Percentiles rank a stretch among this genome's conserved stretches.
Evolutionary conservation across 2,329 filamentous ascomycete species (phyloP).

Genomic region (Claviceps quebecensis): DNA sequence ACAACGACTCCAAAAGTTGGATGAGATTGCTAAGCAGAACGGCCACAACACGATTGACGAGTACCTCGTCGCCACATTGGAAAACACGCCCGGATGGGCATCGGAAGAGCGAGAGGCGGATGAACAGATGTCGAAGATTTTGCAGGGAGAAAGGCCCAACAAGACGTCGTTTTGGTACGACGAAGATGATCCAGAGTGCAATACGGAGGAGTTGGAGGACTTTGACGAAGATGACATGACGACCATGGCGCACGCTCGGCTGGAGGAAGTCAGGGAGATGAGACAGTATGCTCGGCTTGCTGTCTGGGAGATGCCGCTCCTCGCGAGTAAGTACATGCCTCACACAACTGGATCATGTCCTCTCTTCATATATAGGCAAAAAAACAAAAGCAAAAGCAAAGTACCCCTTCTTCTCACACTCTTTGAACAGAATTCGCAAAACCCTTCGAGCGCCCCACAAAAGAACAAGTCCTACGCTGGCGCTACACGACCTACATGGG

Average conservation of each 20-base stretch:
- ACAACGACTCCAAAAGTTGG: constrained; percentile 19
- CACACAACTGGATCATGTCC: not conserved
- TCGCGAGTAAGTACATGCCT: constrained; percentile 53
- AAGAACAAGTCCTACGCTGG: constrained; percentile 67
- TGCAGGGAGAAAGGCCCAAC: constrained; percentile 20
- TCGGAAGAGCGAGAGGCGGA: constrained; percentile 19
- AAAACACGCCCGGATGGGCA: constrained; percentile 16
- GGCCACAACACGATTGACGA: constrained; percentile 20
- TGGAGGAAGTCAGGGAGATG: constrained; percentile 78
- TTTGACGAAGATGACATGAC: constrained; percentile 77
- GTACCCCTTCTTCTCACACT: not conserved
- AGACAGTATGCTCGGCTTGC: constrained; percentile 76
- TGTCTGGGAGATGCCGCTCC: constrained; percentile 90
- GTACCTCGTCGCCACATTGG: constrained; percentile 16
- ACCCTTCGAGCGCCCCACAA: constrained; percentile 59
- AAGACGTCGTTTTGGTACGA: constrained; percentile 34
- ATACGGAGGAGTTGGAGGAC: constrained; percentile 41
- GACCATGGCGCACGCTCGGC: constrained; percentile 66
- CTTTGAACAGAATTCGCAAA: constrained; percentile 55
- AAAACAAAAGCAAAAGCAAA: not conserved
- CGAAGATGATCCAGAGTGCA: constrained; percentile 32
- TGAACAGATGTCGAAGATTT: constrained; percentile 17
- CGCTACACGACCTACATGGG: constrained; percentile 95
- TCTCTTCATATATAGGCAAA: too few relatives aligned
- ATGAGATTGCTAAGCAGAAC: constrained; percentile 21